Conservation (phyloP, 768 basidiomycete genomes). For the Panaeolus papilionaceus region DNA sequence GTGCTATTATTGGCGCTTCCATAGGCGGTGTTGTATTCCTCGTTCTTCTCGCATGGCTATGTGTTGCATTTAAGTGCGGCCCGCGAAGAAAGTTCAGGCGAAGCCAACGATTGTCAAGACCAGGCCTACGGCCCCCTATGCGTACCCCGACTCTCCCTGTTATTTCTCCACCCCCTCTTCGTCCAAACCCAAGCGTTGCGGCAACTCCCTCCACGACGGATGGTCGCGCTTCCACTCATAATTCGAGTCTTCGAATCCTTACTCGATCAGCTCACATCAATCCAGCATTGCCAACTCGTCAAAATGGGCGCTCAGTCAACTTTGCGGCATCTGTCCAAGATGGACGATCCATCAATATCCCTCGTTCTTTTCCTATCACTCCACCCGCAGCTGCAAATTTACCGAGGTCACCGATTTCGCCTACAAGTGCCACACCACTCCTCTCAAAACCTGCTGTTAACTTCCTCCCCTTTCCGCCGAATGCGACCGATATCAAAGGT, state of each 20-base stretch:
- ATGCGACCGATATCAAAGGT: too few species aligned
- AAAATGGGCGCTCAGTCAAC: too few species aligned
- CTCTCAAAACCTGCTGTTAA: too few species aligned
- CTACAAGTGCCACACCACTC: too few species aligned
- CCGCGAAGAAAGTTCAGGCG: not conserved
- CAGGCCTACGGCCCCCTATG: not conserved
- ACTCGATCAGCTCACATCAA: not conserved
- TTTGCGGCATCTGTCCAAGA: too few species aligned
- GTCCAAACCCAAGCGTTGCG: not conserved
- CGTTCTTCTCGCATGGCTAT: not conserved
- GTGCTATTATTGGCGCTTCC: not conserved
- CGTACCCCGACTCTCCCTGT: not conserved
- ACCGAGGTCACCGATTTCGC: too few species aligned
- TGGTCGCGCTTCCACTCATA: not conserved
- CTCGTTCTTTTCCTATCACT: too few species aligned
- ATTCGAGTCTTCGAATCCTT: not conserved
- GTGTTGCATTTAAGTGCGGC: not conserved
- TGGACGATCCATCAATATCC: too few species aligned
- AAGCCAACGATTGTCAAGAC: not conserved
- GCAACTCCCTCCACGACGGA: not conserved
- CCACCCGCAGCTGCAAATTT: too few species aligned
- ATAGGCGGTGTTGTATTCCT: not conserved
- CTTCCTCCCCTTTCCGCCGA: too few species aligned
- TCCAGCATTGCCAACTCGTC: too few species aligned
- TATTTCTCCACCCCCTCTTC: not conserved